Percentiles rank a stretch among this genome's conserved stretches.
Evolutionary conservation across 768 basidiomycete genomes (phyloP).

Genomic region (Leucogyrophana mollusca): DNA sequence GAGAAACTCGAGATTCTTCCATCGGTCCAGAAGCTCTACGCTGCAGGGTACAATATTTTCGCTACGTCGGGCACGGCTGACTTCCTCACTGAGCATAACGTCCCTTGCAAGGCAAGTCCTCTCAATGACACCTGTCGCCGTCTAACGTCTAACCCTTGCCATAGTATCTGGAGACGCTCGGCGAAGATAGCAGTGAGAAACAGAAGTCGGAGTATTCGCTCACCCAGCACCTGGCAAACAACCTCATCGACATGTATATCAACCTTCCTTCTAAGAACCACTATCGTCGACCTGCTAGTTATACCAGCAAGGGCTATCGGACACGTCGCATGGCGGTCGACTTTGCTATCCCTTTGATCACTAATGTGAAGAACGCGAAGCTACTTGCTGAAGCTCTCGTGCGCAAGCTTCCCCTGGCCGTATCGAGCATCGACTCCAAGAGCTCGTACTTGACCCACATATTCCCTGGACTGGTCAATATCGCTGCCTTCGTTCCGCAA

Average conservation of each 20-base stretch:
- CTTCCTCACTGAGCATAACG: constrained; percentile 95
- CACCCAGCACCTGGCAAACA: constrained; percentile 94
- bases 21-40: constrained; percentile 91
- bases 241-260: constrained; percentile 99
- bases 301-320: constrained; percentile 94
- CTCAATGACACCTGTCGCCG: not conserved
- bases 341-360: constrained; percentile 95
- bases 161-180: constrained; percentile 87
- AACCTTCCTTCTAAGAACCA: constrained; percentile 98
- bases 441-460: constrained; percentile 87
- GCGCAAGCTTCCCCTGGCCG: constrained; percentile 85
- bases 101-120: constrained; percentile 82
- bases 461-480: constrained; percentile 90
- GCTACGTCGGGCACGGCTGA: constrained; percentile 97
- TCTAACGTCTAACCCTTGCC: constrained; percentile 8
- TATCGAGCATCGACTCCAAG: constrained; percentile 91
- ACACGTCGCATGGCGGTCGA: constrained; percentile 99
- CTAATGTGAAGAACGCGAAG: constrained; percentile 98
- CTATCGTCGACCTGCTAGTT: constrained; percentile 95
- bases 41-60: constrained; percentile 93
- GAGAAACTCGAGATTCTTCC: constrained; percentile 97
- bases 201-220: constrained; percentile 98
- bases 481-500: constrained; percentile 81
- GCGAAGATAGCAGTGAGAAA: constrained; percentile 66
- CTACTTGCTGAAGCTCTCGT: constrained; percentile 91